Conservation (phyloP, 2,329 filamentous ascomycete genomes). For the Mollisiaceae sp. region DNA sequence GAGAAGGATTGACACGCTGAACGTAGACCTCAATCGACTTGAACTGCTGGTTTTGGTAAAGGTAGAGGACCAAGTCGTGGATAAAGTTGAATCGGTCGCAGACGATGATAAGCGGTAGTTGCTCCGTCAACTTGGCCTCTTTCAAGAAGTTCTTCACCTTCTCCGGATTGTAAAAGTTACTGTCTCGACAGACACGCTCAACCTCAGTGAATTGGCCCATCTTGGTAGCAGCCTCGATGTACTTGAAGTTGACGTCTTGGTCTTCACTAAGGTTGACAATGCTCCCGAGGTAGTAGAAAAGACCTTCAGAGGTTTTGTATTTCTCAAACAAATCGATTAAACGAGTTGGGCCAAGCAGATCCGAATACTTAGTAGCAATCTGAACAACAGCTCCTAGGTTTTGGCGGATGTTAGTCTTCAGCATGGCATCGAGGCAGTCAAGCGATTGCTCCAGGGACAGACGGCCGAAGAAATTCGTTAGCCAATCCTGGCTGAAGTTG, state of each 20-base stretch:
- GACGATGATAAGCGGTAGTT: slow-evolving; percentile 95
- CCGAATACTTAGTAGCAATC: slow-evolving; percentile 96
- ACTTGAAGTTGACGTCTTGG: slow-evolving; percentile 97
- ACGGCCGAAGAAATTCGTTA: slow-evolving; percentile 90
- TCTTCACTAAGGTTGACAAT: slow-evolving; percentile 98
- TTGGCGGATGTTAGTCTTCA: slow-evolving; percentile 94
- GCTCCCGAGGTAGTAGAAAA: slow-evolving; percentile 97
- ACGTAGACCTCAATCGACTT: slow-evolving; percentile 99
- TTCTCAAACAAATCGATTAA: slow-evolving; percentile 96
- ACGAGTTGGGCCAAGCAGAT: slow-evolving; percentile 84
- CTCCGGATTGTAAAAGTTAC: slow-evolving; percentile 53
- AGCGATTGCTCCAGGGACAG: slow-evolving; percentile 94
- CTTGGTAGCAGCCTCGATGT: slow-evolving; percentile 94
- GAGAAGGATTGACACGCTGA: slow-evolving; percentile 89
- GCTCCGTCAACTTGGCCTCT: slow-evolving; percentile 89
- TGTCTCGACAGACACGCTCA: slow-evolving; percentile 95
- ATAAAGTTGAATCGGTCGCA: slow-evolving; percentile 99
- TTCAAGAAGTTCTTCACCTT: slow-evolving; percentile 46
- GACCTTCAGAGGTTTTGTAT: slow-evolving; percentile 94
- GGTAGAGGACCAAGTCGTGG: slow-evolving; percentile 92
- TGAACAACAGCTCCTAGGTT: slow-evolving; percentile 95
- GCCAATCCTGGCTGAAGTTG: slow-evolving; percentile 88
- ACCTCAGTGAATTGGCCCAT: slow-evolving; percentile 96
- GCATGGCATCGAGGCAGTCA: slow-evolving; percentile 94
- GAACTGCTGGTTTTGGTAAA: slow-evolving; percentile 99